Evolutionary conservation across 345 rosid genomes (phyloP).

Genomic region (Bruguiera parviflora): DNA sequence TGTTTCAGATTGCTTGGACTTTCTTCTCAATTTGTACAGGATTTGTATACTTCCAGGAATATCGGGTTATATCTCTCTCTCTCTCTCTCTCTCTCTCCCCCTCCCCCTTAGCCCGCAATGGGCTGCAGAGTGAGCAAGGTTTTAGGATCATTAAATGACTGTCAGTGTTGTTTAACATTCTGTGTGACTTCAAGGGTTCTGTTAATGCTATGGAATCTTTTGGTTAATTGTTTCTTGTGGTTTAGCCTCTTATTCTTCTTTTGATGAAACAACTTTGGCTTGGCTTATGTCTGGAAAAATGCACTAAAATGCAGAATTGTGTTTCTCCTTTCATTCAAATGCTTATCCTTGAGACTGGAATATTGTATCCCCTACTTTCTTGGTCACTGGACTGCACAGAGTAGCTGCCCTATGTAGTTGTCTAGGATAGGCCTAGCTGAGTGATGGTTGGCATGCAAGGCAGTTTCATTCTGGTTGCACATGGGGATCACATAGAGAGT

Average conservation of each 20-base stretch:
- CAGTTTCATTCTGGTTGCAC: not conserved
- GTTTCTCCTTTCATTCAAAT: not conserved
- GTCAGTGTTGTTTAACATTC: too few relatives aligned
- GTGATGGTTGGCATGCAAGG: not conserved
- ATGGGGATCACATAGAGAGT: not conserved
- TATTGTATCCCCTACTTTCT: not conserved
- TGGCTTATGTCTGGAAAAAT: not conserved
- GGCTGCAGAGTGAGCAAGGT: too few relatives aligned
- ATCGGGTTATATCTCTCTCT: slow-evolving; percentile 73
- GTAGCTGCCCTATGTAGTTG: not conserved
- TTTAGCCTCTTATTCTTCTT: too few relatives aligned
- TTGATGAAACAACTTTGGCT: not conserved
- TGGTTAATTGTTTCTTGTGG: too few relatives aligned
- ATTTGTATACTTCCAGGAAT: slow-evolving; percentile 95
- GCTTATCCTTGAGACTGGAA: not conserved
- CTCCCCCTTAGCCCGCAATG: not conserved
- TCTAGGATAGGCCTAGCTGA: not conserved
- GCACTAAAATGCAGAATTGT: not conserved
- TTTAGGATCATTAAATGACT: too few relatives aligned
- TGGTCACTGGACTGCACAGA: not conserved
- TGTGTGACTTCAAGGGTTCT: too few relatives aligned
- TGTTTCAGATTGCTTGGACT: slow-evolving; percentile 99
- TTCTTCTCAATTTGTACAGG: slow-evolving; percentile 99
- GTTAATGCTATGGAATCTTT: too few relatives aligned
- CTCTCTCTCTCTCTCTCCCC: slow-evolving; percentile 12